Base-by-base conservation (phyloP, 1,284 basidiomycete genomes). In the Puccinia novopanici region DNA sequence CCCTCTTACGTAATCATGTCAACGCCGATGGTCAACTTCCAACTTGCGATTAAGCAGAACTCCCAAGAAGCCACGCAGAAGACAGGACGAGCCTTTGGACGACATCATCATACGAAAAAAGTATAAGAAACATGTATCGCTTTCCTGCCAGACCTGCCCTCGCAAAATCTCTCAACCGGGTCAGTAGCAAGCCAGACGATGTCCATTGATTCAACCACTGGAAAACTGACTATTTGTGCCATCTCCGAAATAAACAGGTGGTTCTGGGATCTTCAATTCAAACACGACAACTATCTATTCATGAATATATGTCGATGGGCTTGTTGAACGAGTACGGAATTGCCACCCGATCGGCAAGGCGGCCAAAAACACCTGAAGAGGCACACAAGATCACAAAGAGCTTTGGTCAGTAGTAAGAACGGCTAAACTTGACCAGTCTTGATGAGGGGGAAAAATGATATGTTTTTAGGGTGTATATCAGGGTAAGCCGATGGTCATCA, bases 291-390 rank as follows among this genome's bases (percentile, higher is more conserved):
- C 90, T 99, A 84, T 97, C 94, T 68, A 96, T 99, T 85, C 96
- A 99, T 88, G 96, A 99, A 88, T 94, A 98, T 88, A 94, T 98
- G 86, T 97, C 95, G 76, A 93, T 98, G 87, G 91, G 92, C 84
- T 89, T 99, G 71, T 90, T 99, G 84, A 98, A 98, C 88, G 84
- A 98, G 94, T 98, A 98, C 87, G 95, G 94, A 72, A 92, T 99
- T 82, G 91, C 94, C 42, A 98, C 95, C 97, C 97, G 50, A 94
- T 93, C 87, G 92, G 93, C 84, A 87, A 95, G 73, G 89, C 92
- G 59, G 97, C 97, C 68, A 93, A n/a, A n/a, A n/a, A n/a, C n/a
- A n/a, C n/a, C n/a, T n/a, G n/a, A n/a, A n/a, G n/a, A n/a, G n/a
- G n/a, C n/a, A n/a, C n/a, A n/a, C n/a, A n/a, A n/a, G n/a, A n/a